These are phyloP conservation scores for Monosporascus ibericus DNA, from an alignment of 2,329 filamentous ascomycete genomes.

Conservation along the genomic window DNA sequence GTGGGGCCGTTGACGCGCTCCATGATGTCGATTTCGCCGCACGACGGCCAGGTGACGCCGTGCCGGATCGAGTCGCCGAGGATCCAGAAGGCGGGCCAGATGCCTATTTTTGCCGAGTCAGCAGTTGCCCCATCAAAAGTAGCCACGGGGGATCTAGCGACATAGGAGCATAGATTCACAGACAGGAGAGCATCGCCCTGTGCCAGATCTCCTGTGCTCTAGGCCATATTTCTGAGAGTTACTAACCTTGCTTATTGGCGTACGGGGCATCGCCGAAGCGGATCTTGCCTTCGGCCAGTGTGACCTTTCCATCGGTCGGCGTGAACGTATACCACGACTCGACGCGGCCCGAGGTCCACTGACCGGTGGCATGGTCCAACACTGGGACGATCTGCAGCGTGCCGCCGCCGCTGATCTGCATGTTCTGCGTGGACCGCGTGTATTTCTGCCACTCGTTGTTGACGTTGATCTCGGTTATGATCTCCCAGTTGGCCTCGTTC, in stretches of 20 bases:
- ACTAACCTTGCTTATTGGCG: conserved; percentile 32
- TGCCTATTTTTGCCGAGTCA: conserved; percentile 13
- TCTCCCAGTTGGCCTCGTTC: conserved; percentile 38
- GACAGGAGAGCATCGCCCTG: too few relatives aligned
- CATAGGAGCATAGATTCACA: too few relatives aligned
- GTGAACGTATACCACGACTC: conserved; percentile 42
- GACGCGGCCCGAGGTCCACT: conserved; percentile 45
- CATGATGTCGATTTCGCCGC: conserved; percentile 46
- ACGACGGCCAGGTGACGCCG: conserved; percentile 41
- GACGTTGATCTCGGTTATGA: conserved; percentile 35
- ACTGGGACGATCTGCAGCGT: conserved; percentile 45
- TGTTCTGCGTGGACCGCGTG: conserved; percentile 35
- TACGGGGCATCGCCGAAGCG: conserved; percentile 35
- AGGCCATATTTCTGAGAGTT: background rate
- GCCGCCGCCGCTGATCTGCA: conserved; percentile 44
- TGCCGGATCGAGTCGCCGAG: conserved; percentile 40
- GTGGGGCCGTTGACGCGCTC: conserved; percentile 42
- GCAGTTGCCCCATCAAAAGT: background rate
- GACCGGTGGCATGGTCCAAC: conserved; percentile 28
- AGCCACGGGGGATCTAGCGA: background rate
- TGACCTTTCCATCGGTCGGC: conserved; percentile 32
- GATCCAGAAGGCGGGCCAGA: conserved; percentile 51
- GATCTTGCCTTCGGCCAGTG: conserved; percentile 38
- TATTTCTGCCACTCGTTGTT: conserved; percentile 47
- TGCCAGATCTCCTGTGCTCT: too few relatives aligned